Conservation (phyloP, 352 stramenopile species). For the Globisporangium cylindrosporum region DNA sequence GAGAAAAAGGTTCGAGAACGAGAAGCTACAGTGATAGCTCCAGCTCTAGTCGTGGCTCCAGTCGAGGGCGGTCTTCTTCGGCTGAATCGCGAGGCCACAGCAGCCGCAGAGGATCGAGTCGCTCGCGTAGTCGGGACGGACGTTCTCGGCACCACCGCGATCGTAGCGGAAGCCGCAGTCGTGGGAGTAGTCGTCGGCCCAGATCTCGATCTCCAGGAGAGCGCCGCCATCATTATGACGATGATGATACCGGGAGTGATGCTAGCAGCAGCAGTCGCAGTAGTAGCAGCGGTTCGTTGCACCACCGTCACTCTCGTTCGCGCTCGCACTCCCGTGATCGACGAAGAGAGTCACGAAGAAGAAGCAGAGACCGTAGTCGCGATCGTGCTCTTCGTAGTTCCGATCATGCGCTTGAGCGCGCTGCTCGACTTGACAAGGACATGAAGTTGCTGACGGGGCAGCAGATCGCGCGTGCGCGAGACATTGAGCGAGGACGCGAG, state of each 20-base stretch:
- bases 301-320: background rate
- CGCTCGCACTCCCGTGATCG: slow-evolving; percentile 12
- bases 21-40: slow-evolving; percentile 5
- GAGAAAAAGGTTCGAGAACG: slow-evolving; percentile 13
- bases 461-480: slow-evolving; percentile 65
- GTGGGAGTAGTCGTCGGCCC: slow-evolving; percentile 16
- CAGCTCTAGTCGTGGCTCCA: slow-evolving; percentile 38
- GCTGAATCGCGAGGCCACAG: slow-evolving; percentile 17
- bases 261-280: slow-evolving; percentile 5
- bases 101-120: slow-evolving; percentile 18
- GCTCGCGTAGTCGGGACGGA: background rate
- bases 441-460: slow-evolving; percentile 53
- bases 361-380: slow-evolving; percentile 1
- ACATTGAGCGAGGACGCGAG: slow-evolving; percentile 59
- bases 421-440: background rate
- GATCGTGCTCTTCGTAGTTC: background rate
- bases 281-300: slow-evolving; percentile 12
- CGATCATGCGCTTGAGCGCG: background rate
- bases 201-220: slow-evolving; percentile 18
- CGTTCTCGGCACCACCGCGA: slow-evolving; percentile 3
- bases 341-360: slow-evolving; percentile 1
- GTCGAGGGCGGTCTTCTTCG: slow-evolving; percentile 20
- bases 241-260: slow-evolving; percentile 15
- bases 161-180: slow-evolving; percentile 28
- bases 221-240: slow-evolving; percentile 11